phyloP scores from a whole-genome alignment of 1,284 basidiomycete genomes.

The Pseudozyma hubeiensis region DNA sequence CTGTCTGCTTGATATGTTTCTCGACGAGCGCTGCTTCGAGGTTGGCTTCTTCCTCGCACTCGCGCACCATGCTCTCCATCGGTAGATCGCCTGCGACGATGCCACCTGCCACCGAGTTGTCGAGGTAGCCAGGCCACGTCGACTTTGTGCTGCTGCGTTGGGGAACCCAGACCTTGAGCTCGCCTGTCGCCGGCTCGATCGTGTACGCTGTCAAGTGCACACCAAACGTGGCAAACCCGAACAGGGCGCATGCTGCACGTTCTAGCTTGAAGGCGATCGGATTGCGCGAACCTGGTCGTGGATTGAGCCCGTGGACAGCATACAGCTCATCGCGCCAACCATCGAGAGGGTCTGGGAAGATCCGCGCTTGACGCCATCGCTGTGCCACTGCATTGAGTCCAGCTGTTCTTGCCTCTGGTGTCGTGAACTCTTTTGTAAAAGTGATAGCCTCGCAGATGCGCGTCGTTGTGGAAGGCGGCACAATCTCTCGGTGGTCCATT shows the following conservation, averaged over 20 bases:
- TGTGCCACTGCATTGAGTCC: conserved; percentile 43
- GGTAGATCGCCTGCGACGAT: conserved; percentile 78
- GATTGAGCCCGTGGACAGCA: conserved; percentile 53
- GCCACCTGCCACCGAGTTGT: conserved; percentile 72
- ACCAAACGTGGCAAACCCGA: conserved; percentile 88
- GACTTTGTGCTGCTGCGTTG: conserved; percentile 85
- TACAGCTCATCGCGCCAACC: conserved; percentile 66
- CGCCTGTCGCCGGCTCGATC: conserved; percentile 29
- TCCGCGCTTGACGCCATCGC: conserved; percentile 44
- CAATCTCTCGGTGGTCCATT: conserved; percentile 35
- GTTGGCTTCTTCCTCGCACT: conserved; percentile 91
- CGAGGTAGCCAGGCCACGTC: conserved; percentile 73
- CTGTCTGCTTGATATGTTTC: conserved; percentile 72
- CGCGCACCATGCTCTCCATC: conserved; percentile 85
- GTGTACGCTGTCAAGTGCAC: conserved; percentile 78
- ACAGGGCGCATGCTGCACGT: conserved; percentile 85
- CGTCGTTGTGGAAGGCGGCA: conserved; percentile 19
- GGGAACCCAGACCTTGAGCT: conserved; percentile 82
- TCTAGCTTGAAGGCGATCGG: conserved; percentile 85
- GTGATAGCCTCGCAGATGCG: conserved; percentile 35
- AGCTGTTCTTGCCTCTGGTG: conserved; percentile 32
- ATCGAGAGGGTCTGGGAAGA: conserved; percentile 66
- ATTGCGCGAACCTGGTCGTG: conserved; percentile 23
- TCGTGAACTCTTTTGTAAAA: conserved; percentile 22
- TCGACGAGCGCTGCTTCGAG: conserved; percentile 76